Base-by-base conservation (phyloP, 139 green algal genomes). In the Coccomyxa sp. region DNA sequence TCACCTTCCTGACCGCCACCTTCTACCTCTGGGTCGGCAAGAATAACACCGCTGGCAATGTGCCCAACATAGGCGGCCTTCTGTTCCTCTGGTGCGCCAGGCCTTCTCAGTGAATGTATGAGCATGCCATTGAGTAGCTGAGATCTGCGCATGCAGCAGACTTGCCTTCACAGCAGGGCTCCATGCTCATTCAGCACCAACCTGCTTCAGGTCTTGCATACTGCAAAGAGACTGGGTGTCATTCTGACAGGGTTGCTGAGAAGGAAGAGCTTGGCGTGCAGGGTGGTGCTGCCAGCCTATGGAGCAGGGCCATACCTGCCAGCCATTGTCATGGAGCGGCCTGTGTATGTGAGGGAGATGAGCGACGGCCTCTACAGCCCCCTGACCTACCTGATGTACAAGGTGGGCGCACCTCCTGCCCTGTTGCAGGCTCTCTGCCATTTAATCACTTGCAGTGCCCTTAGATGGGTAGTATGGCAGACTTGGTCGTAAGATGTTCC, bases 281-380 rank as follows among this genome's bases (percentile, higher is more conserved):
- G 73, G 84, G 77, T 81, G 75, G 86, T 79, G 8, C 81, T 96
- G 73, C 90, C 92, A 27, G 90, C 91, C 34, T 97, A 93, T 84
- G 89, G 89, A 8, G 92, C 92, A 27, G 89, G 89, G 2, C 79
- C 90, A 22, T 97, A 96, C 82, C 85, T 97, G 36, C 93, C 93
- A 7, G 78, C 86, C 9, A 84, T 97, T 10, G 85, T 95, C 0
- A 77, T 97, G 35, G 93, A 97, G 82, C 88, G 93, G 35, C 77
- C 79, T 12, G 87, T 97, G 44, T 97, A 93, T 50, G 76, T 90
- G 5, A 75, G 93, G 8, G 93, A 97, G 76, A 84, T 88, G 68
- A 89, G 88, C 55, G 93, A 97, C 78, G 90, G 90, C 39, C 82
- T 97, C 34, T 97, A 96, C 86, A 81, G 85, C 70, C 16, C 74